phyloP scores from a whole-genome alignment of 1,284 basidiomycete species.

The Papiliotrema terrestris region DNA sequence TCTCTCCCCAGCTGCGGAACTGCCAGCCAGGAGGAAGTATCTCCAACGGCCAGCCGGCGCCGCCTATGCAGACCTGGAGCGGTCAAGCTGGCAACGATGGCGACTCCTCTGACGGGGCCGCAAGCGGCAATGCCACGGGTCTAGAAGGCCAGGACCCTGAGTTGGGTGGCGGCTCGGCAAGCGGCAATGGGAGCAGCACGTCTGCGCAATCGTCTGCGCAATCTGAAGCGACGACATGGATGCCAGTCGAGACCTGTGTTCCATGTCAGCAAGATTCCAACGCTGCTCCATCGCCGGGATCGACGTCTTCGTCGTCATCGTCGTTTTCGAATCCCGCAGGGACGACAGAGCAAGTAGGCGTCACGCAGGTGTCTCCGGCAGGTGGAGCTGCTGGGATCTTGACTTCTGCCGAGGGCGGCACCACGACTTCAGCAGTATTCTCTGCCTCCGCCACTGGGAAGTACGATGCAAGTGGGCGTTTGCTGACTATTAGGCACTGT shows the following conservation, averaged over 20 bases:
- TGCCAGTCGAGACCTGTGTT: conserved; percentile 26
- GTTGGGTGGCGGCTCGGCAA: neutral
- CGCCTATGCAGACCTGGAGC: conserved; percentile 13
- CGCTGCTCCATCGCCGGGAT: neutral
- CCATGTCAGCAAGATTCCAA: conserved; percentile 16
- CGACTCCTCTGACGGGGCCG: neutral
- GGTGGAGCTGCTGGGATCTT: neutral
- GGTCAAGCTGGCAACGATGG: conserved; percentile 1
- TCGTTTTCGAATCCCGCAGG: conserved; percentile 1
- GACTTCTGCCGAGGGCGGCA: neutral
- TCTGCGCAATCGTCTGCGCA: neutral
- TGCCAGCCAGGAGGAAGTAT: conserved; percentile 8
- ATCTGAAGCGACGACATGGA: conserved; percentile 19
- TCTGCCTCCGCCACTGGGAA: too few relatives aligned
- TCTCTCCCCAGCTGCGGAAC: neutral
- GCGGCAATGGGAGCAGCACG: conserved; percentile 1
- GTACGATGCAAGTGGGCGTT: too few relatives aligned
- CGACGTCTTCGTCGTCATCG: neutral
- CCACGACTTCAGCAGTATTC: too few relatives aligned
- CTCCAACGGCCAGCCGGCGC: conserved; percentile 18
- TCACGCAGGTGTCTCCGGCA: conserved; percentile 1
- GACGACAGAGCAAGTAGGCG: conserved; percentile 3
- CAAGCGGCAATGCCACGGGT: neutral
- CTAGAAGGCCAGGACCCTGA: too few relatives aligned
- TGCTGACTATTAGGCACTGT: too few relatives aligned